phyloP scores from a whole-genome alignment of 495 filamentous ascomycete species.

The Mytilinidion resinicola region DNA sequence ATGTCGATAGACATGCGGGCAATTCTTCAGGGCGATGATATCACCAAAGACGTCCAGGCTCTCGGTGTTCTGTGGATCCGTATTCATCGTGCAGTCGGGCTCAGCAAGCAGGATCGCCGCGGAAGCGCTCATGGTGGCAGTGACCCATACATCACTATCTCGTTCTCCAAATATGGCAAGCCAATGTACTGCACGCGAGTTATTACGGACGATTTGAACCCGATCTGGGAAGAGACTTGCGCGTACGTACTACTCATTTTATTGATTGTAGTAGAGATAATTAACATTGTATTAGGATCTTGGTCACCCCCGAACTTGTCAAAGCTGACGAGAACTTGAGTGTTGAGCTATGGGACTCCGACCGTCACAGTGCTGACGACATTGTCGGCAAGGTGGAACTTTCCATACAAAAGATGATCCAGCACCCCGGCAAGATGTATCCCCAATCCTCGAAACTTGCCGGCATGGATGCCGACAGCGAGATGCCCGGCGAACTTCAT shows the following conservation, averaged over 20 bases:
- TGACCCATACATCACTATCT: conserved; percentile 80
- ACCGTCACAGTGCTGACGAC: conserved; percentile 81
- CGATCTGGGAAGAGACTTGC: conserved; percentile 86
- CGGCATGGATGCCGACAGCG: conserved; percentile 72
- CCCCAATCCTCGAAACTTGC: conserved; percentile 78
- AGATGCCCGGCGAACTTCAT: conserved; percentile 87
- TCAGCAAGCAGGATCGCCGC: conserved; percentile 85
- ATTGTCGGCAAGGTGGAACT: conserved; percentile 91
- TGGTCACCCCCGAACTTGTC: conserved; percentile 81
- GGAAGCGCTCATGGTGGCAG: conserved; percentile 84
- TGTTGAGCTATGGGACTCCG: conserved; percentile 93
- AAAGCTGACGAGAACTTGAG: conserved; percentile 88
- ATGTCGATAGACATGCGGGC: conserved; percentile 88
- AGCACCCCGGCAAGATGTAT: conserved; percentile 87
- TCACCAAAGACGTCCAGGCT: conserved; percentile 80
- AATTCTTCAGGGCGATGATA: conserved; percentile 81
- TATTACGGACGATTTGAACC: conserved; percentile 90
- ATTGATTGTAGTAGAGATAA: not conserved
- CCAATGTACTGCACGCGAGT: conserved; percentile 96
- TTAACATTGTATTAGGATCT: conserved; percentile 36
- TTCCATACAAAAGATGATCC: conserved; percentile 87
- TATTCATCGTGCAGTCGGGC: conserved; percentile 76
- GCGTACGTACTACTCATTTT: conserved; percentile 36
- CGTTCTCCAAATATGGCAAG: conserved; percentile 86
- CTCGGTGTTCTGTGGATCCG: conserved; percentile 84